Evolutionary conservation across 768 basidiomycete species (phyloP), one percentile per base, ranked within the genome.

Genomic region (Rhizopogon rudus): DNA sequence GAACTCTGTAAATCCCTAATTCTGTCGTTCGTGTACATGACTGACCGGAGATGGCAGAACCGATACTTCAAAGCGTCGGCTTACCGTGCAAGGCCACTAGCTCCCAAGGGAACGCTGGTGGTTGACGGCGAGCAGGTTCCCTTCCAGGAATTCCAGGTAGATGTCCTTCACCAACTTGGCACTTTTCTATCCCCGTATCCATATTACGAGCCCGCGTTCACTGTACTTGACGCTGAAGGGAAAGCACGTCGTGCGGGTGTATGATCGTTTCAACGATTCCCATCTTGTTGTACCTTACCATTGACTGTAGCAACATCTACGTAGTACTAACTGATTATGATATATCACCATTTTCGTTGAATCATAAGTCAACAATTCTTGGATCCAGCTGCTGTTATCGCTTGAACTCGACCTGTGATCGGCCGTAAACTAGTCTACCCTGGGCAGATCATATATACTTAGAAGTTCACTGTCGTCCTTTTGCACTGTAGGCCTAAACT

Each of bases 41-140:
- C 54, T 66, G 42, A 62, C 31, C 29, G 48, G 52, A 43, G 46
- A 25, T 17, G 35, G 20, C 54, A 92, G 90, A 71, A 86, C 63
- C 78, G 77, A 48, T 92, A 91, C 64, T 77, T 81, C 67, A 91
- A 91, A 67, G 88, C 83, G 3, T 72, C 81, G 52, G 84, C 88
- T 5, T 90, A 90, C 67, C 81, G 88, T 22, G 75, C 91, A 31
- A 84, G 82, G 64, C 86, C 88, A 5, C 70, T 81, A 31, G 63
- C 73, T 2, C 50, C 71, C 3, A 74, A 81, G 33, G 87, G 87
- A 2, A 71, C 72, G 60, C 63, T 93, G 16, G 75, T 87, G 13
- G 75, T 95, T 16, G 93, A 95, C 60, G 93, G 93, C 7, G 93
- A 95, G 70, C 62, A 71, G 5, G 86, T 81, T 61, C 87, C 87